Base-by-base conservation (phyloP, 352 stramenopile species). In the Thraustochytrium sp. region DNA sequence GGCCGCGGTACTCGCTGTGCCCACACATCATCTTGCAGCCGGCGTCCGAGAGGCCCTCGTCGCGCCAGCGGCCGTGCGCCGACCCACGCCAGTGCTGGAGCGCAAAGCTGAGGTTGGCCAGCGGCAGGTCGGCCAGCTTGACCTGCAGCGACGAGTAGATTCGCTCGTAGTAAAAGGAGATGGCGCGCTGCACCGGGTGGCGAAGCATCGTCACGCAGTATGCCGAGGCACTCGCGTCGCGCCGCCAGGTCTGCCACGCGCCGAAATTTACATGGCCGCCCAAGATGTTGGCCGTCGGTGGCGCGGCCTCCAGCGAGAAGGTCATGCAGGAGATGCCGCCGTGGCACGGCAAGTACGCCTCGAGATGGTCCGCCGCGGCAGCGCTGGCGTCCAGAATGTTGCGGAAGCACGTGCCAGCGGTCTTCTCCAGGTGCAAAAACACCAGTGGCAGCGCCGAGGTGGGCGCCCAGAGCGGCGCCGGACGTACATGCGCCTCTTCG, bases 21-120 rank as follows among this genome's bases (percentile, higher is more conserved):
- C 59, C 59, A 2, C 59, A 72, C 59, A 72, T 16, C 59, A 72
- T 72, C 40, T 72, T 72, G 40, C 59, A 72, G 21, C 59, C 59
- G 34, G 59, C 59, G 26, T 72, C 36, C 9, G 36, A 49, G 16
- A 72, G 59, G 36, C 59, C 59, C 26, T 72, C 59, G 40, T 72
- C 59, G 9, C 59, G 59, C 59, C 59, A 72, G 0, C 34, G 59
- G 26, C 59, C 40, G 59, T 46, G 26, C 26, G 59, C 59, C 9
- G 59, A 72, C 16, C 59, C 59, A 9, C 59, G 59, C 59, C 59
- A 72, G 5, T 49, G 40, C 34, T 72, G 13, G 16, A 72, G 23
- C 40, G 46, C 59, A 44, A 49, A 49, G 16, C 13, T 44, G 11
- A 72, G 59, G 26, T 72, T 49, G 9, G 8, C 8, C 9, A 31